Evolutionary conservation across 225 moss, liverwort and hornwort genomes (phyloP), one percentile per base, ranked within the genome.

Genomic region (Ulota crispa): DNA sequence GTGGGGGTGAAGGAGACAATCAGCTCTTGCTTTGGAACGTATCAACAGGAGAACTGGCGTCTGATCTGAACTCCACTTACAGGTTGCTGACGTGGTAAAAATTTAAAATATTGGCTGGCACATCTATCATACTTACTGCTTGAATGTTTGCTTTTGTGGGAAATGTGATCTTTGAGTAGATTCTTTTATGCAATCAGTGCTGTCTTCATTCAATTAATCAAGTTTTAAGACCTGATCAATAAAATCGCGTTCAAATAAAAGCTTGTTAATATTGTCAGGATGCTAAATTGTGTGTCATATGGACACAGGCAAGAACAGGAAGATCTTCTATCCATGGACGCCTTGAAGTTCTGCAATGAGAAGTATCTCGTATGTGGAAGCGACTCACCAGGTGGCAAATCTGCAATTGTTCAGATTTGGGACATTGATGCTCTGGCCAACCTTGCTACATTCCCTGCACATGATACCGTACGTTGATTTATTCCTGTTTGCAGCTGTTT

Each of bases 1-100:
- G 96, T 89, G 96, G 96, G 45, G 94, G 93, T 56, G 93, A 88
- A 64, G 94, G 94, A 73, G 96, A 96, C 82, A 94, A 91, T 81
- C 86, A 87, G 79, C 83, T 96, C 30, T 86, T 96, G 52, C 84
- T 96, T 37, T 96, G 96, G 96, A 96, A 96, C 73, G 86, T 96
- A 55, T 91, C 89, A 10, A 92, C 87, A n/a, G 96, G 96, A 78
- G 88, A 94, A 83, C 80, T 96, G 41, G 94, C 88, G 23, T 83
- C 90, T 57, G 93, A 94, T 78, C 79, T 96, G 18, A 96, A 92
- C 68, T 87, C 83, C 47, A 79, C 76, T 66, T 87, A 88, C 68
- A 91, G 94, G 91, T 89, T 60, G 68, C 85, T 69, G 45, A 64
- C 31, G 23, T 31, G 32, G 26, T 78, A n/a, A 34, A 54, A 68